Evolutionary conservation across 106 monocot species (phyloP).

Genomic region (Dendrobium chrysotoxum): DNA sequence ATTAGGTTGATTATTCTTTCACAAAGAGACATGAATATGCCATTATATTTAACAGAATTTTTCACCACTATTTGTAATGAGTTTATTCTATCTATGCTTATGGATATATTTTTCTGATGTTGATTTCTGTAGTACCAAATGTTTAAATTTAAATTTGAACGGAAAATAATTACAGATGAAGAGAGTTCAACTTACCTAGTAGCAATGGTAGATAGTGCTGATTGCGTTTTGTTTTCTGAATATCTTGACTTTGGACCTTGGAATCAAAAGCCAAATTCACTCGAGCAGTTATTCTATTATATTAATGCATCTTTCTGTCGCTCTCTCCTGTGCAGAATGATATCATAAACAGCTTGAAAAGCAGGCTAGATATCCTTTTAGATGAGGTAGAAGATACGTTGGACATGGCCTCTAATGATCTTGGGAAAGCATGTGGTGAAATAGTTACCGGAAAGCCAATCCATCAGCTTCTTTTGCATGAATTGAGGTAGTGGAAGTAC

Average conservation of each 20-base stretch:
- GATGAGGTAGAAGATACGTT: slow-evolving; percentile 47
- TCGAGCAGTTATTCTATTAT: neutral
- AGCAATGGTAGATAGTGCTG: neutral
- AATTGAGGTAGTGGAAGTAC: slow-evolving; percentile 35
- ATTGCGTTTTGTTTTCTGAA: neutral
- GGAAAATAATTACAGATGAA: neutral
- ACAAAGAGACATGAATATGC: neutral
- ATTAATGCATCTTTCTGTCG: neutral
- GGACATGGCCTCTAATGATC: slow-evolving; percentile 5
- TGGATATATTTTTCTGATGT: too few relatives aligned
- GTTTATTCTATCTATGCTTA: neutral
- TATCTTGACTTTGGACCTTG: neutral
- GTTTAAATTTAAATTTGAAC: neutral
- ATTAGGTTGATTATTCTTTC: neutral
- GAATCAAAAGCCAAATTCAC: neutral
- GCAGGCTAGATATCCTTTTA: slow-evolving; percentile 60
- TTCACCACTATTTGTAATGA: too few relatives aligned
- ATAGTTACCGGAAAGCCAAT: slow-evolving; percentile 23
- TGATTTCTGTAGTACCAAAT: neutral
- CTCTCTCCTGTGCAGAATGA: slow-evolving; percentile 37
- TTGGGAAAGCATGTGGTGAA: slow-evolving; percentile 10
- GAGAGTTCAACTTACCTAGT: neutral
- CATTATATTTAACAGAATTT: neutral
- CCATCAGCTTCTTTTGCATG: slow-evolving; percentile 34
- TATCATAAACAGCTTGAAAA: slow-evolving; percentile 57